Percentiles rank a stretch among this genome's conserved stretches.
phyloP scores from a whole-genome alignment of 768 basidiomycete genomes.

The Strobilomyces dryophilus region DNA sequence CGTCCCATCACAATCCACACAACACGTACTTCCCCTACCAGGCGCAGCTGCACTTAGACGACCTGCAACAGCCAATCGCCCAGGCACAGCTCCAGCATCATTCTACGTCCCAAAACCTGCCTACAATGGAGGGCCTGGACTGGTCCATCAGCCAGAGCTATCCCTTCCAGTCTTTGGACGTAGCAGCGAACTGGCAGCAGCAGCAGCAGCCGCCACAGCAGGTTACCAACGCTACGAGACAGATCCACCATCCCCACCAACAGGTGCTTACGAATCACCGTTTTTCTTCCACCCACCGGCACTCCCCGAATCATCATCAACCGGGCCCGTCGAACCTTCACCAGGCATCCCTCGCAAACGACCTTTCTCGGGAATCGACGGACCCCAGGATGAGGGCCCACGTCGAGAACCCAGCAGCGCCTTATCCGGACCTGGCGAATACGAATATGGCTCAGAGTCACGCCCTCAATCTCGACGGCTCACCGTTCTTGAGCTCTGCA shows the following conservation, averaged over 20 bases:
- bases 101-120: conserved; percentile 49
- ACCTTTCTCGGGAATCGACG: conserved; percentile 57
- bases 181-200: conserved; percentile 36
- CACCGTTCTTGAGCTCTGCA: conserved; percentile 87
- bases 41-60: conserved; percentile 49
- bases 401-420: conserved; percentile 35
- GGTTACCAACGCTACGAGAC: conserved; percentile 31
- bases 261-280: conserved; percentile 53
- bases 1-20: conserved; percentile 40
- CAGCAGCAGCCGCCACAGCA: conserved; percentile 26
- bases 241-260: conserved; percentile 29
- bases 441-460: conserved; percentile 71
- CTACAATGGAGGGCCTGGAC: conserved; percentile 48
- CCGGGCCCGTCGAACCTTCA: conserved; percentile 32
- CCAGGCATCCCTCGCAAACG: conserved; percentile 56
- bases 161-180: conserved; percentile 39
- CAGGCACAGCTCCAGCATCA: conserved; percentile 68
- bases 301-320: conserved; percentile 35
- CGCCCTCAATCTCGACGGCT: conserved; percentile 76
- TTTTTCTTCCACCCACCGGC: conserved; percentile 77
- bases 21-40: conserved; percentile 56
- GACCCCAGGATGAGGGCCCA: conserved; percentile 37
- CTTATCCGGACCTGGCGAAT: conserved; percentile 35
- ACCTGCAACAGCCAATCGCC: conserved; percentile 59
- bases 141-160: conserved; percentile 47